Evolutionary conservation across 2,329 filamentous ascomycete species (phyloP).

Genomic region (Exophiala phaeomuriformis): DNA sequence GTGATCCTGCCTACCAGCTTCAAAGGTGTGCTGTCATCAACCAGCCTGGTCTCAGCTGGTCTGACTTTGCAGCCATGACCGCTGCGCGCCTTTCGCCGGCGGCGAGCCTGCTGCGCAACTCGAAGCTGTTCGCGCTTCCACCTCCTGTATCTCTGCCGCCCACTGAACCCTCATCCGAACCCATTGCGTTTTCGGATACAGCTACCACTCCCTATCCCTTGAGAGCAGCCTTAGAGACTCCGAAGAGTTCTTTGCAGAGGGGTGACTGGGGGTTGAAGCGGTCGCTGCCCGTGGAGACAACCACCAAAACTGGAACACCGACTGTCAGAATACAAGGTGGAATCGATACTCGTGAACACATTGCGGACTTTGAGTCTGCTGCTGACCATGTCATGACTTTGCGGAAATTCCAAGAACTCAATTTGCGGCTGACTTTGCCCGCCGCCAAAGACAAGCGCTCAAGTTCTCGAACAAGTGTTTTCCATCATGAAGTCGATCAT

Average conservation of each 20-base stretch:
- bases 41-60: conserved; percentile 4
- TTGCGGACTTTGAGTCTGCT: conserved; percentile 82
- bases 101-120: conserved; percentile 68
- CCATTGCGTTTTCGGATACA: conserved; percentile 53
- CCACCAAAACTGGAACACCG: conserved; percentile 64
- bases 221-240: conserved; percentile 72
- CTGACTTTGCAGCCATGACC: conserved; percentile 35
- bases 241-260: conserved; percentile 60
- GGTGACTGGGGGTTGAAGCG: conserved; percentile 95
- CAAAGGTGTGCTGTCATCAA: not conserved
- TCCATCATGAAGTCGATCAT: conserved; percentile 26
- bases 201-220: conserved; percentile 74
- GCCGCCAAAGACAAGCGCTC: conserved; percentile 1
- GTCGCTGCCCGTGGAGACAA: conserved; percentile 68
- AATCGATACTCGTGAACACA: conserved; percentile 76
- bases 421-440: conserved; percentile 46
- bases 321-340: conserved; percentile 63
- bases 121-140: conserved; percentile 83
- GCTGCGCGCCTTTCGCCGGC: conserved; percentile 49
- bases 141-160: conserved; percentile 60
- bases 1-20: not conserved
- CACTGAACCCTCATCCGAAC: conserved; percentile 43
- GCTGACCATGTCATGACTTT: conserved; percentile 73
- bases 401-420: conserved; percentile 78
- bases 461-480: conserved; percentile 28